Base-by-base conservation (phyloP, 306 rosid genomes). In the Cucurbita ficifolia region DNA sequence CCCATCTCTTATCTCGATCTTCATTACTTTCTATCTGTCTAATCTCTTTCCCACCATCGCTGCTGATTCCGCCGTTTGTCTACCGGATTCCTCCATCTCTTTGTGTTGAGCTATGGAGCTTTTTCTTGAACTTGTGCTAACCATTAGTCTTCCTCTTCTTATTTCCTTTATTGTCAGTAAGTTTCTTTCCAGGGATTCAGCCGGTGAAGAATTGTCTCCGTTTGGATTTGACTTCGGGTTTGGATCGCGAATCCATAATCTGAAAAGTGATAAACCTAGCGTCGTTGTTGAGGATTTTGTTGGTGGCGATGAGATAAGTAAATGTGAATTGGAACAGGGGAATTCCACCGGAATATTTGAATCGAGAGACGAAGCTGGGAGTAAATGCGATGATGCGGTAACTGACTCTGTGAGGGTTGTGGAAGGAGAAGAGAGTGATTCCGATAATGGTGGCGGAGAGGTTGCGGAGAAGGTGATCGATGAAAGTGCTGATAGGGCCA, bases 31-130 rank as follows among this genome's bases (percentile, higher is more conserved):
- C 64, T 56, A 55, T 72, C 24, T 40, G 5, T 64, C 33, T 64
- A 19, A 18, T 64, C 52, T 42, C 36, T 65, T 38, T 46, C 48
- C 70, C 59, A 59, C 78, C 82, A 10, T 75, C 84, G 29, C 29
- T 8, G 49, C 69, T 38, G 6, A 7, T 59, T 58, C 74, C 38
- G 29, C 56, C 9, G 45, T 24, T 16, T 49, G 51, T 10, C 48
- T 39, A 1, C 72, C 69, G 9, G 48, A 19, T 61, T n/a, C 39
- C 22, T 74, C 73, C 4, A 14, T 7, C 6, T 33, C 65, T 59
- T 59, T 54, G 22, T 65, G 72, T 35, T 57, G 24, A 78, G 43
- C 68, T 71, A 87, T 89, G 92, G 92, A 85, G 79, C 46, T 85
- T 54, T 72, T 89, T 17, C 79, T 73, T 63, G 86, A 87, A 3